phyloP scores from a whole-genome alignment of 2,329 filamentous ascomycete genomes.

The Leptographium lundbergii region DNA sequence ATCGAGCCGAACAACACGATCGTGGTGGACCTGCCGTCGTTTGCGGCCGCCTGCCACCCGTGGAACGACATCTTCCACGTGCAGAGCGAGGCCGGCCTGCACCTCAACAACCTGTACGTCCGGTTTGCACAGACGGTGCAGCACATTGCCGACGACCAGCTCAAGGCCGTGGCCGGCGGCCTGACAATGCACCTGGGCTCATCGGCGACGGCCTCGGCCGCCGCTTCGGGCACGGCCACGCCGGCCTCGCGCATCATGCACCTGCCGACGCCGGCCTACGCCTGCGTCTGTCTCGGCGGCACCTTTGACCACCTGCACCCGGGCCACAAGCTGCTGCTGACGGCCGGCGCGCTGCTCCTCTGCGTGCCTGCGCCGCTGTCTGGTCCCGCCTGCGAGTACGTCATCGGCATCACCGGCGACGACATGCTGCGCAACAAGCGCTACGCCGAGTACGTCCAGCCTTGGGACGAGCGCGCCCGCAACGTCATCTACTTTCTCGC shows the following conservation, averaged over 20 bases:
- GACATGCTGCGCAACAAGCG: conserved; percentile 82
- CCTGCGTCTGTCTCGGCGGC: conserved; percentile 68
- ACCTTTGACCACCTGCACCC: conserved; percentile 95
- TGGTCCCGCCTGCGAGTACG: conserved; percentile 41
- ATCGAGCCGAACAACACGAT: conserved; percentile 31
- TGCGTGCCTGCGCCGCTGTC: conserved; percentile 32
- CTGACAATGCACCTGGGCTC: conserved; percentile 24
- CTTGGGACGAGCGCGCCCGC: conserved; percentile 63
- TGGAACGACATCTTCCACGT: conserved; percentile 57
- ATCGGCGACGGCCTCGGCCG: background rate
- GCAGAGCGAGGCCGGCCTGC: conserved; percentile 50
- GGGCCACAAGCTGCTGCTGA: conserved; percentile 90
- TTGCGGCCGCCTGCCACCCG: conserved; percentile 34
- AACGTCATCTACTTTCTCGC: conserved; percentile 61
- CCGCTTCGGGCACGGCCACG: conserved; percentile 1
- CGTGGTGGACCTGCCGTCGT: conserved; percentile 26
- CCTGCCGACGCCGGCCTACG: conserved; percentile 20
- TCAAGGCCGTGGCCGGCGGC: conserved; percentile 39
- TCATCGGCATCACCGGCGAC: conserved; percentile 82
- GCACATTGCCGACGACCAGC: conserved; percentile 34
- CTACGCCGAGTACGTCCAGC: conserved; percentile 65
- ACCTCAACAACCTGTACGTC: conserved; percentile 38
- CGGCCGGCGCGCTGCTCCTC: conserved; percentile 67
- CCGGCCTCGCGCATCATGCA: background rate
- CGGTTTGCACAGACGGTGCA: conserved; percentile 33